These are phyloP conservation scores for Plectosphaerella cucumerina DNA, from an alignment of 2,329 filamentous ascomycete genomes.

Conservation along the genomic window DNA sequence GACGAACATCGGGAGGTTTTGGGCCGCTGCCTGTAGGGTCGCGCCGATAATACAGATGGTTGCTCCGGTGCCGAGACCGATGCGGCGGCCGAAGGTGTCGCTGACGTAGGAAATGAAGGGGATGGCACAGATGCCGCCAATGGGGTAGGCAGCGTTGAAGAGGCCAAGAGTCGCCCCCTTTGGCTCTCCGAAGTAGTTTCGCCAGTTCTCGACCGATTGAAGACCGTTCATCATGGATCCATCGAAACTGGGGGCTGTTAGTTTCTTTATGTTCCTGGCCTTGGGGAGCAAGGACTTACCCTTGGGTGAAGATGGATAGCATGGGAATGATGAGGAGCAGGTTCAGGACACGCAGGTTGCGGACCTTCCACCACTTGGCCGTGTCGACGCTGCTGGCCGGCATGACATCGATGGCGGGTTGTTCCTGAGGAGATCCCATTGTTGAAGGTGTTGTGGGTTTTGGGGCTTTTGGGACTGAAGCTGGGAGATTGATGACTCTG, in stretches of 20 bases:
- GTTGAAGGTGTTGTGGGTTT: neutral
- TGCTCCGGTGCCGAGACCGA: neutral
- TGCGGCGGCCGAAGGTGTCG: neutral
- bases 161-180: slow-evolving; percentile 27
- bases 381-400: slow-evolving; percentile 1
- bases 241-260: neutral
- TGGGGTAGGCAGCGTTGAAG: slow-evolving; percentile 30
- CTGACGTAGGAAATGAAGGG: neutral
- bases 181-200: slow-evolving; percentile 32
- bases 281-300: neutral
- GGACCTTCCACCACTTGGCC: neutral
- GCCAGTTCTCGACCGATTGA: slow-evolving; percentile 35
- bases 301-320: neutral
- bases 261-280: neutral
- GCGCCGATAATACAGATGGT: slow-evolving; percentile 18
- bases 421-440: neutral
- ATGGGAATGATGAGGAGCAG: neutral
- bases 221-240: slow-evolving; percentile 40
- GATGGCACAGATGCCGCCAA: slow-evolving; percentile 18
- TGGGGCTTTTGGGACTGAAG: too few relatives aligned
- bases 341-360: neutral
- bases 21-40: slow-evolving; percentile 34
- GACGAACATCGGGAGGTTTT: slow-evolving; percentile 41
- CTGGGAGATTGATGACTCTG: neutral
- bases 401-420: neutral